Conservation (phyloP, 2,329 filamentous ascomycete genomes). For the Neodidymelliopsis sp. region DNA sequence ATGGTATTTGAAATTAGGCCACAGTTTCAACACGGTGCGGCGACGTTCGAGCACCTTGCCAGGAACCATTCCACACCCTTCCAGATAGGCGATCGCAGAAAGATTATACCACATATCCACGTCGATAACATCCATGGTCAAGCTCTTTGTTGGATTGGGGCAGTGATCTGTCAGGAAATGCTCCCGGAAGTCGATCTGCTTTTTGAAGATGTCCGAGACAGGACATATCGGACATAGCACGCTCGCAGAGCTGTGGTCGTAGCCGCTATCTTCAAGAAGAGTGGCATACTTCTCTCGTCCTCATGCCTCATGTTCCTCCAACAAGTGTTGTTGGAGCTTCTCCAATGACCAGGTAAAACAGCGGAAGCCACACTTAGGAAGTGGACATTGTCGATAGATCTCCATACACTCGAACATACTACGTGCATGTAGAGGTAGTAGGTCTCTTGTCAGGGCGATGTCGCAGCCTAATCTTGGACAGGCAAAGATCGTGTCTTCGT, state of each 20-base stretch:
- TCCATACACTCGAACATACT: no score
- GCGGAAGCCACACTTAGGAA: conserved; percentile 10
- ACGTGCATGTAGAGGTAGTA: conserved; percentile 7
- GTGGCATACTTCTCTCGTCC: conserved; percentile 3
- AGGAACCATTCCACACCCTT: neutral
- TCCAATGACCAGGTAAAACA: neutral
- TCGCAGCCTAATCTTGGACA: conserved; percentile 8
- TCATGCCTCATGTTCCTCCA: conserved; percentile 14
- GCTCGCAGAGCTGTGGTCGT: conserved; percentile 4
- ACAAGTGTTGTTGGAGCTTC: conserved; percentile 12
- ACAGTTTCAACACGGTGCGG: conserved; percentile 20
- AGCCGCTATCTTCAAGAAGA: conserved; percentile 7
- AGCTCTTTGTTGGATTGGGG: neutral
- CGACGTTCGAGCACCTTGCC: conserved; percentile 18
- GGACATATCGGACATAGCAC: conserved; percentile 21
- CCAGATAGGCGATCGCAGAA: neutral
- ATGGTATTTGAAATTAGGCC: conserved; percentile 1
- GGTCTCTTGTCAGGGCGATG: neutral
- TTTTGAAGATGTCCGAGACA: neutral
- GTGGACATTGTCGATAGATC: conserved; percentile 10
- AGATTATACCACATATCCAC: no score
- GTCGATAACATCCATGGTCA: no score
- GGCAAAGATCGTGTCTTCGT: conserved; percentile 13
- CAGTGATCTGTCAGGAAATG: conserved; percentile 15
- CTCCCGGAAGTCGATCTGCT: neutral